Evolutionary conservation across 2,329 filamentous ascomycete genomes (phyloP), one percentile per base, ranked within the genome.

Genomic region (Trichoderma breve): DNA sequence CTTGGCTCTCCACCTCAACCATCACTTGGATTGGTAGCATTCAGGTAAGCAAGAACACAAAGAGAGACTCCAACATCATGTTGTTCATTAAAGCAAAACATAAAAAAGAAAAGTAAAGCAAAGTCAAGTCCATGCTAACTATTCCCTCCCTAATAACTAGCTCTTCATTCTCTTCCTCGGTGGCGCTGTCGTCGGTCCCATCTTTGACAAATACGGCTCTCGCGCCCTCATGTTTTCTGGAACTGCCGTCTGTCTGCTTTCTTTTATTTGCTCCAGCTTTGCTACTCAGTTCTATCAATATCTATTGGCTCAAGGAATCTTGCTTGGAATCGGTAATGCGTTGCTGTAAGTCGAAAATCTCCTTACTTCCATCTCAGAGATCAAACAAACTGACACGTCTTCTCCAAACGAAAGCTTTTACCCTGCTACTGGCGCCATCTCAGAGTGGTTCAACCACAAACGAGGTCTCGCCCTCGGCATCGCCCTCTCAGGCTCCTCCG

Each of bases 11-110:
- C 6, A 79, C 82, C 24, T 77, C 51, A 74, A 80, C 53, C 55
- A 75, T 84, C 18, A 80, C 82, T 24, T 85, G 83, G 83, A 83
- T 86, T 57, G 83, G 84, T 14, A 76, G 77, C 61, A 34, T 75
- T 26, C 79, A 79, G 72, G 77, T 76, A 75, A 61, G 61, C 12
- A 51, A 61, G 61, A 8, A 51, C 12, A 55, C 28, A 21, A 32
- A 8, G 15, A n/a, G 5, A 18, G 34, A 15, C 30, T 53, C 24
- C 15, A 32, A 2, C 62, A 34, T 1, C 14, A 32, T 9, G 9
- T 14, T 32, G 30, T 51, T 24, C 43, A 51, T 51, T 24, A 6
- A 12, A 24, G 2, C 47, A 58, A 28, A 36, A 66, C 1, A 12
- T 4, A 3, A 30, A 26, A 32, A 32, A 51, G 12, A 11, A 53